These are phyloP conservation scores for Calonectria crousiana DNA, from an alignment of 2,329 filamentous ascomycete species.

Conservation along the genomic window DNA sequence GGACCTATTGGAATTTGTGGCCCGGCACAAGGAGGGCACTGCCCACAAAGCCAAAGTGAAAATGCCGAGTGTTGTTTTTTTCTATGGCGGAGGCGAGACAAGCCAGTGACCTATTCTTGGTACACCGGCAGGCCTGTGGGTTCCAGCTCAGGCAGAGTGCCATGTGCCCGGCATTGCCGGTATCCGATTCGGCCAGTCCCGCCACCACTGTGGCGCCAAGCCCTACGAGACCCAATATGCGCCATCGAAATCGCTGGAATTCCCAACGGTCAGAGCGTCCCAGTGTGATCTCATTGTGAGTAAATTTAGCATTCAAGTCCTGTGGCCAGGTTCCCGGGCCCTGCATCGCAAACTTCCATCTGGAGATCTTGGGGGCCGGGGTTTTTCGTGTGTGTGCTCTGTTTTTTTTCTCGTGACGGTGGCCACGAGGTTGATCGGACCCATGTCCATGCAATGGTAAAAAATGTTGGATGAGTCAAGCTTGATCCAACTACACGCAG, in stretches of 20 bases:
- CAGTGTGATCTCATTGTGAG: constrained; percentile 37
- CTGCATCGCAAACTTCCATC: background rate
- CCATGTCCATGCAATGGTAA: constrained; percentile 11
- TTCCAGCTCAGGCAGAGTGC: constrained; percentile 33
- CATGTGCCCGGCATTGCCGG: constrained; percentile 39
- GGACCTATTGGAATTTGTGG: background rate
- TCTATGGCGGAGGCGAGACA: constrained; percentile 32
- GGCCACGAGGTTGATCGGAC: background rate
- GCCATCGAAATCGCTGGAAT: constrained; percentile 27
- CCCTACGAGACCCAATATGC: constrained; percentile 30
- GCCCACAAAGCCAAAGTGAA: constrained; percentile 1
- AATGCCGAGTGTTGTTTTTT: constrained; percentile 6
- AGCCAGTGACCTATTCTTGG: constrained; percentile 40
- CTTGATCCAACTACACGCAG: background rate
- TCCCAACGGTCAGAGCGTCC: background rate
- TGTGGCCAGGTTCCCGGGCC: constrained; percentile 18
- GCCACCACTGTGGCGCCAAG: constrained; percentile 31
- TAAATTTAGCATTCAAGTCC: constrained; percentile 21
- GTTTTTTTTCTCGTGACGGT: background rate
- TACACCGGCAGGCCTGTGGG: constrained; percentile 28
- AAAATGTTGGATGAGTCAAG: constrained; percentile 8
- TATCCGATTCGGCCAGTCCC: constrained; percentile 30
- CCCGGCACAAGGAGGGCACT: background rate
- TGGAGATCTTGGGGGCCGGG: background rate
- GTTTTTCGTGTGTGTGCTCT: background rate